These are phyloP conservation scores for Forsythia viridissima DNA, from an alignment of 257 asterid species.

Conservation along the genomic window DNA sequence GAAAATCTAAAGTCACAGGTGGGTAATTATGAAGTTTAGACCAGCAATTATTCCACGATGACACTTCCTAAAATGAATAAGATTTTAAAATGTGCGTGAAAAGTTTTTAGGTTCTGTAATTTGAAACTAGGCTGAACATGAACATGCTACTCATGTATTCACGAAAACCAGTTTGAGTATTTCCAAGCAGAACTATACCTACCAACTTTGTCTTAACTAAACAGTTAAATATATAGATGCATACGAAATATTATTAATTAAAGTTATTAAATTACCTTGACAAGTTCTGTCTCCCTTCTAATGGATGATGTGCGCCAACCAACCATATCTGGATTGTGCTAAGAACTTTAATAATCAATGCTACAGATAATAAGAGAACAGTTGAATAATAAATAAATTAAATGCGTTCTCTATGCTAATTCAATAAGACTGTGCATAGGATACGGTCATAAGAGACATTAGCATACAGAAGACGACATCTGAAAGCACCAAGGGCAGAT, in stretches of 20 bases:
- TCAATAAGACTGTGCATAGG: constrained; percentile 31
- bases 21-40: neutral
- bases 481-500: constrained; percentile 86
- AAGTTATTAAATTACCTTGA: constrained; percentile 47
- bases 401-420: neutral
- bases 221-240: neutral
- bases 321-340: constrained; percentile 74
- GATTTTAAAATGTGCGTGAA: neutral
- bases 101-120: neutral
- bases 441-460: constrained; percentile 86
- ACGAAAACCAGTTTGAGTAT: neutral
- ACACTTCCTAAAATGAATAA: neutral
- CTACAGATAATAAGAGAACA: constrained; percentile 24
- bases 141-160: neutral
- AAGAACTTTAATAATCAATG: constrained; percentile 38
- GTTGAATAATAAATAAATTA: neutral
- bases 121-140: neutral
- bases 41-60: constrained; percentile 27
- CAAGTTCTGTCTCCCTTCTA: constrained; percentile 84
- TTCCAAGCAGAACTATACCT: neutral
- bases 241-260: neutral
- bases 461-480: constrained; percentile 78
- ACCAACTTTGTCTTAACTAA: neutral
- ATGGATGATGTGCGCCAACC: constrained; percentile 98
- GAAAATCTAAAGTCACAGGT: neutral